Base-by-base conservation (phyloP, 441 rosid species). In the Metrosideros polymorpha region DNA sequence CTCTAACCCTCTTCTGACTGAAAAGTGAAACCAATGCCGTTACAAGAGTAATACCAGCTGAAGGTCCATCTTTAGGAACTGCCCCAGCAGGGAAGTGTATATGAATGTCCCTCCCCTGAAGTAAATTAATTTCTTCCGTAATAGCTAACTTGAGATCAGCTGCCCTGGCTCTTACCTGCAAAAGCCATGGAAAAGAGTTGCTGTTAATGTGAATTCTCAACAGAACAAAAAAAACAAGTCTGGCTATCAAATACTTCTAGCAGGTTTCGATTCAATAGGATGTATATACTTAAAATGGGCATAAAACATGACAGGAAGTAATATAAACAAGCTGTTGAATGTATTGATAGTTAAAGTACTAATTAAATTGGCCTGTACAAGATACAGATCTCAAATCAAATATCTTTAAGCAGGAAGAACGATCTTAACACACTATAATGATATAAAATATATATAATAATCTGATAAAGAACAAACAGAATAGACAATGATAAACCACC, bases 31-130 rank as follows among this genome's bases (percentile, higher is more conserved):
- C 98, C 86, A 98, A 93, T 61, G 99, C 98, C 3, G 99, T 96
- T 77, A 98, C 99, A 66, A 98, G 92, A 86, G 99, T 98, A 91
- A 98, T 96, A 82, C 99, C 99, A 22, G 99, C 99, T 82, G 99
- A 98, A 52, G 99, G 99, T 32, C 99, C 99, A 75, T 98, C 99
- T 92, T 98, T 98, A 15, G 98, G 99, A 83, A 95, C 94, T 63
- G 99, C 99, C 88, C 99, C 99, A 57, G 99, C 96, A 56, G 99
- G 99, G 89, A 98, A 98, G 92, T 98, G 99, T 90, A 98, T 94
- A 91, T 98, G 99, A 89, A 98, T 85, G 91, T 96, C 99, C 89
- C 95, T 91, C 77, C 98, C 99, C 90, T 94, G 95, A 79, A 98
- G 96, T 61, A 96, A 93, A 93, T 91, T 94, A 88, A 89, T 90